A percentile compares a stretch with the other conserved stretches of the same genome.
These are phyloP conservation scores for Calonectria hawksworthii DNA, from an alignment of 2,329 filamentous ascomycete species.

Conservation along the genomic window DNA sequence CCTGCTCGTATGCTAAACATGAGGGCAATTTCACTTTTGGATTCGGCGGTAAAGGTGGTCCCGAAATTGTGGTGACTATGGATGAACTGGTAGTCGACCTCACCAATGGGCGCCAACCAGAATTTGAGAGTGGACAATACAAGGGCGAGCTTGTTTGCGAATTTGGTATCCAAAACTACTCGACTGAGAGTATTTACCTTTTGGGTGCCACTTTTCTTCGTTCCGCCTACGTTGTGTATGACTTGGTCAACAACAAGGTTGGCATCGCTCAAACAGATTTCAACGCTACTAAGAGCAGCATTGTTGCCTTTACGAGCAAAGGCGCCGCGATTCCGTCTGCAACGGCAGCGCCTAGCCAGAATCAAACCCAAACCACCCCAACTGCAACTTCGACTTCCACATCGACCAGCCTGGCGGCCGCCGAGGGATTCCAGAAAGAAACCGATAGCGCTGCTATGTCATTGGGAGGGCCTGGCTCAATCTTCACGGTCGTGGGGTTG, in stretches of 20 bases:
- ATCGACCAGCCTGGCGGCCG: conserved; percentile 36
- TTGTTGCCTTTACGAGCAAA: conserved; percentile 64
- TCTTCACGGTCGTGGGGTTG: conserved; percentile 33
- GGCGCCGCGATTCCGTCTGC: conserved; percentile 66
- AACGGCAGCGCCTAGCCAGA: conserved; percentile 59
- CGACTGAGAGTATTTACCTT: conserved; percentile 55
- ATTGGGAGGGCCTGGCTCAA: conserved; percentile 28
- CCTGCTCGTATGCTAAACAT: conserved; percentile 62
- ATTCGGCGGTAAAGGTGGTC: conserved; percentile 63
- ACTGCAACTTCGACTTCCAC: conserved; percentile 34
- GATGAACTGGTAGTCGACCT: conserved; percentile 68
- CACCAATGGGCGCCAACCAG: conserved; percentile 49
- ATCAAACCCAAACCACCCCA: conserved; percentile 41
- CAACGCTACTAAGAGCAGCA: conserved; percentile 64
- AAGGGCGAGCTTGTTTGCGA: conserved; percentile 63
- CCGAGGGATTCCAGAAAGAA: conserved; percentile 50
- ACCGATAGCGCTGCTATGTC: conserved; percentile 35
- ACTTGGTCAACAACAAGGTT: conserved; percentile 70
- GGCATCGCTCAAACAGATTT: conserved; percentile 69
- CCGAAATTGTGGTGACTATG: conserved; percentile 66
- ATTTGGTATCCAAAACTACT: conserved; percentile 70
- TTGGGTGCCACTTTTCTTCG: conserved; percentile 72
- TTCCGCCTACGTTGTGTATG: conserved; percentile 73
- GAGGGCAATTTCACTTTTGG: conserved; percentile 67
- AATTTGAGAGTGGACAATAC: conserved; percentile 58